These are phyloP conservation scores for Mycena polygramma DNA, from an alignment of 768 basidiomycete species.

Conservation along the genomic window DNA sequence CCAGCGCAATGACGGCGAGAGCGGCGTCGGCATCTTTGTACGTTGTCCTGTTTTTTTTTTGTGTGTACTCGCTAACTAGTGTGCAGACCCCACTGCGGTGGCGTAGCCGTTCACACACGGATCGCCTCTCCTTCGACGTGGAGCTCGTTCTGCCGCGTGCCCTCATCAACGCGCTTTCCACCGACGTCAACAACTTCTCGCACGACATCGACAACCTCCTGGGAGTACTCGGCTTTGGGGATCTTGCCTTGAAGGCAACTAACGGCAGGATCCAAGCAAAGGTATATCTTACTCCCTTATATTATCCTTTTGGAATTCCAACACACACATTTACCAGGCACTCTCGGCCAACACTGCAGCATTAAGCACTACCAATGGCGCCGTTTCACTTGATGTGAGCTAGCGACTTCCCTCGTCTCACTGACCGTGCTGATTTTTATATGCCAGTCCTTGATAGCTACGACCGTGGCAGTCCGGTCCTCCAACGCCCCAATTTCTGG, in stretches of 20 bases:
- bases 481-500: slow-evolving; percentile 59
- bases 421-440: not conserved
- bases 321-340: slow-evolving; percentile 31
- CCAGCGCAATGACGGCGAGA: slow-evolving; percentile 41
- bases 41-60: slow-evolving; percentile 21
- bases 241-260: slow-evolving; percentile 49
- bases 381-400: slow-evolving; percentile 23
- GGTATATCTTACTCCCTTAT: slow-evolving; percentile 41
- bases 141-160: slow-evolving; percentile 54
- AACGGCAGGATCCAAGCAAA: slow-evolving; percentile 51
- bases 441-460: slow-evolving; percentile 49
- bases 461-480: slow-evolving; percentile 44
- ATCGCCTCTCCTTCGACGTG: slow-evolving; percentile 50
- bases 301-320: not conserved
- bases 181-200: slow-evolving; percentile 54
- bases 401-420: not conserved
- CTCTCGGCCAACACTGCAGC: slow-evolving; percentile 35
- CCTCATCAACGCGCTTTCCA: slow-evolving; percentile 58
- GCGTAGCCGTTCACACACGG: slow-evolving; percentile 15
- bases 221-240: slow-evolving; percentile 50
- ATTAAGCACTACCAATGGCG: slow-evolving; percentile 44
- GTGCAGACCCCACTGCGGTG: slow-evolving; percentile 48
- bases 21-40: slow-evolving; percentile 55
- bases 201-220: slow-evolving; percentile 53
- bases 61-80: not conserved